Evolutionary conservation across 164 flowering plant genomes (phyloP).

Genomic region (Amborella trichopoda): DNA sequence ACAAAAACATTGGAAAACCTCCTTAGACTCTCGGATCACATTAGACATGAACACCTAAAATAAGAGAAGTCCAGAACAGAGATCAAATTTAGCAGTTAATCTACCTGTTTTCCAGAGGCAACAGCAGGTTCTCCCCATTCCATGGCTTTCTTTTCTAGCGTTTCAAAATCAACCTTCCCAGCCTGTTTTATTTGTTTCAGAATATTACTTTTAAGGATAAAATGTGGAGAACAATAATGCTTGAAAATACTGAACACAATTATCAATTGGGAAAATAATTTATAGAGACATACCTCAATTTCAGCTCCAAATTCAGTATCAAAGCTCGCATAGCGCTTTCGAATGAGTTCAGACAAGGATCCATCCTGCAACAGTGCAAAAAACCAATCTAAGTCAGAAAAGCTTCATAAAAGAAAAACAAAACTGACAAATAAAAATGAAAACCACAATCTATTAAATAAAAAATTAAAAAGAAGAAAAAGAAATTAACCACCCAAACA

Average conservation of each 20-base stretch:
- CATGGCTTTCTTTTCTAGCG: conserved; percentile 69
- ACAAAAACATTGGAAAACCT: neutral
- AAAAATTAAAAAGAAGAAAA: too few relatives aligned
- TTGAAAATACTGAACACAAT: neutral
- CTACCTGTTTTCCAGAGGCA: conserved; percentile 95
- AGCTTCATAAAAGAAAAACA: neutral
- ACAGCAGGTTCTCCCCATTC: conserved; percentile 95
- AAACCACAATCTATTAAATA: too few relatives aligned
- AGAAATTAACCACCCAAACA: too few relatives aligned
- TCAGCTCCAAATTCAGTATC: conserved; percentile 73
- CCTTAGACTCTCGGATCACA: too few relatives aligned
- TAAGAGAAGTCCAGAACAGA: too few relatives aligned
- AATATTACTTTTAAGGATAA: neutral
- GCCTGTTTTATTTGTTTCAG: conserved; percentile 41
- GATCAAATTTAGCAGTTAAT: too few relatives aligned
- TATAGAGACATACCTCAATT: conserved; percentile 45
- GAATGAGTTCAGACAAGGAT: conserved; percentile 59
- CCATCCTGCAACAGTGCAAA: conserved; percentile 49
- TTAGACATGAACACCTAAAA: too few relatives aligned
- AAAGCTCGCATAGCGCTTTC: conserved; percentile 78
- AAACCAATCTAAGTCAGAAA: neutral
- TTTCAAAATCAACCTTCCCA: conserved; percentile 85
- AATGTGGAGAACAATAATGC: neutral
- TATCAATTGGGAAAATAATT: neutral
- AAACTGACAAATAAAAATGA: too few relatives aligned